phyloP scores from a whole-genome alignment of 2,329 filamentous ascomycete species.

The Botrytis galanthina region DNA sequence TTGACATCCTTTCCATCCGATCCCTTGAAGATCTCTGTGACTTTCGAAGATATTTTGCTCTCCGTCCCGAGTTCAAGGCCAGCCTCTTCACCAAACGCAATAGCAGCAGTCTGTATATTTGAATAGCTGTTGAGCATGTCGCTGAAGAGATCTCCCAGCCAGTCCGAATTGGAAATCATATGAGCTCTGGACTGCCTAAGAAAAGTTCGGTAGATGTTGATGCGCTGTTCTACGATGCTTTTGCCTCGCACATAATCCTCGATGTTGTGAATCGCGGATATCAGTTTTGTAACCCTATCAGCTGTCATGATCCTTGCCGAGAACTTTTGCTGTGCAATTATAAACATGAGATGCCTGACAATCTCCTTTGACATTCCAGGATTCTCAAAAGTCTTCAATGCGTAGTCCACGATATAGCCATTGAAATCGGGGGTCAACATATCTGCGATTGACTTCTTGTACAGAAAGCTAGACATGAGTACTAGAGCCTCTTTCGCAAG shows the following conservation, averaged over 20 bases:
- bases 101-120: conserved; percentile 72
- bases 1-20: conserved; percentile 38
- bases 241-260: conserved; percentile 75
- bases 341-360: conserved; percentile 74
- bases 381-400: conserved; percentile 71
- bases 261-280: conserved; percentile 69
- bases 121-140: conserved; percentile 77
- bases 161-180: conserved; percentile 72
- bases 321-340: conserved; percentile 80
- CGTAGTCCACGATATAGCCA: conserved; percentile 75
- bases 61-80: conserved; percentile 69
- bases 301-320: conserved; percentile 68
- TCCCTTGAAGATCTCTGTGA: conserved; percentile 61
- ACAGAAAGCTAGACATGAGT: conserved; percentile 73
- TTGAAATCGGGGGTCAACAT: conserved; percentile 76
- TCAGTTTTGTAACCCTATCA: conserved; percentile 66
- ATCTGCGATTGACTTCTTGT: conserved; percentile 67
- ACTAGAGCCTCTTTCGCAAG: conserved; percentile 76
- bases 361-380: conserved; percentile 70
- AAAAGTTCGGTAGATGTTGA: conserved; percentile 76
- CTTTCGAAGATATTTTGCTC: conserved; percentile 62
- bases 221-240: conserved; percentile 72
- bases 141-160: conserved; percentile 78
- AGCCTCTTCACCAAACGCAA: conserved; percentile 70
- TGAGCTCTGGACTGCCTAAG: conserved; percentile 66